Conservation (phyloP, 306 rosid species). For the Senna tora region DNA sequence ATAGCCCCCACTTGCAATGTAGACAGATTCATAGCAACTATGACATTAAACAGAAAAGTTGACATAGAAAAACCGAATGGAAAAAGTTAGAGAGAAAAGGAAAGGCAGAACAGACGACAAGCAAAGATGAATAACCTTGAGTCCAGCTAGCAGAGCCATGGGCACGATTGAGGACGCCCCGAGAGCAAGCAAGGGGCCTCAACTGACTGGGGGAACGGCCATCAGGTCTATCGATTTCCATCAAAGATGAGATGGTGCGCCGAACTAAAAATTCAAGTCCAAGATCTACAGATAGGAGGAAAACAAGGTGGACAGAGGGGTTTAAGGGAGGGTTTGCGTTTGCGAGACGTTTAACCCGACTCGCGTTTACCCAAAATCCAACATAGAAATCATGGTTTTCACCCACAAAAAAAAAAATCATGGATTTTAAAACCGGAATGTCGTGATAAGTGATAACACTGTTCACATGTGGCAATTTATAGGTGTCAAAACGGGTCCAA, state of each 20-base stretch:
- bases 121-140: constrained; percentile 50
- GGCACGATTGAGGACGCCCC: constrained; percentile 73
- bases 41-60: not conserved
- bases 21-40: not conserved
- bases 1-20: not conserved
- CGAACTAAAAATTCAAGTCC: not conserved
- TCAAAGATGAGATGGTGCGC: not conserved
- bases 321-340: no score
- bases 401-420: no score
- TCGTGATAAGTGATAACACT: no score
- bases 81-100: not conserved
- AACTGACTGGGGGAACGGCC: constrained; percentile 79
- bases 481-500: no score
- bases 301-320: no score
- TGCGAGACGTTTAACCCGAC: no score
- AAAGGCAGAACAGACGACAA: not conserved
- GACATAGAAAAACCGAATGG: not conserved
- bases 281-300: not conserved
- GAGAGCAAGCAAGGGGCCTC: constrained; percentile 79
- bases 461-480: no score
- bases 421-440: no score
- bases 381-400: no score
- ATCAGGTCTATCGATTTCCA: constrained; percentile 72
- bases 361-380: no score
- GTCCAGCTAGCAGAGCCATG: constrained; percentile 95